Evolutionary conservation across 208 protist species (phyloP).

Genomic region (Crithidia thermophila): DNA sequence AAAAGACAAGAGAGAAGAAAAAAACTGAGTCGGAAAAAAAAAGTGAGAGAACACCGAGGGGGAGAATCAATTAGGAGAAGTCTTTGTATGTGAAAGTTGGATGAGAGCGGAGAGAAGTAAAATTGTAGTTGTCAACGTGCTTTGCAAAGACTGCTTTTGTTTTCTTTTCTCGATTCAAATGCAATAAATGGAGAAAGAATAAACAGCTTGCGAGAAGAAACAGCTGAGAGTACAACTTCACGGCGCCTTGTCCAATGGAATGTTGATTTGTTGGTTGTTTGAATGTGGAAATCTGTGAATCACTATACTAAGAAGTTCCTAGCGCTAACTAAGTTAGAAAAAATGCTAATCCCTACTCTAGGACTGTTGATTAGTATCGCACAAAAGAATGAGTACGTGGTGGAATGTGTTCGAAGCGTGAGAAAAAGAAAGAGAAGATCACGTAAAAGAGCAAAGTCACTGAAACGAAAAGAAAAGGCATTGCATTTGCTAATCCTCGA

Average conservation of each 20-base stretch:
- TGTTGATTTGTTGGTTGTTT: not conserved
- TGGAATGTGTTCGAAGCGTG: not conserved
- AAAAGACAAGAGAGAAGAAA: conserved; percentile 16
- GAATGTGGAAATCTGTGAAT: conserved; percentile 16
- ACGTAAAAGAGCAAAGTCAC: not conserved
- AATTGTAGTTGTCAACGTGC: not conserved
- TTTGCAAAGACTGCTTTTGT: not conserved
- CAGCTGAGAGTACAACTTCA: not conserved
- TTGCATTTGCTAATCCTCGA: too few relatives aligned
- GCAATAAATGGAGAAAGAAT: too few relatives aligned
- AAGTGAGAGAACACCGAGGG: not conserved
- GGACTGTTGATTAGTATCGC: too few relatives aligned
- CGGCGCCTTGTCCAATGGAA: too few relatives aligned
- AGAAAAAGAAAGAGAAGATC: conserved; percentile 7
- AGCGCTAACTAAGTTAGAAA: conserved; percentile 21
- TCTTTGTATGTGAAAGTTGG: conserved; percentile 14
- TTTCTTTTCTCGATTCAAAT: too few relatives aligned
- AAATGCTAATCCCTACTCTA: conserved; percentile 21
- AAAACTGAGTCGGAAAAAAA: conserved; percentile 9
- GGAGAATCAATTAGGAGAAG: not conserved
- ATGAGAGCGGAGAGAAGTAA: not conserved
- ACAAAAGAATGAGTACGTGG: not conserved
- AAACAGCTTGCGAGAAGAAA: too few relatives aligned
- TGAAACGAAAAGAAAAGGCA: too few relatives aligned
- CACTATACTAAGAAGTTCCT: conserved; percentile 18